Evolutionary conservation across 2,329 filamentous ascomycete species (phyloP).

Genomic region (Plectosphaerella sp.): DNA sequence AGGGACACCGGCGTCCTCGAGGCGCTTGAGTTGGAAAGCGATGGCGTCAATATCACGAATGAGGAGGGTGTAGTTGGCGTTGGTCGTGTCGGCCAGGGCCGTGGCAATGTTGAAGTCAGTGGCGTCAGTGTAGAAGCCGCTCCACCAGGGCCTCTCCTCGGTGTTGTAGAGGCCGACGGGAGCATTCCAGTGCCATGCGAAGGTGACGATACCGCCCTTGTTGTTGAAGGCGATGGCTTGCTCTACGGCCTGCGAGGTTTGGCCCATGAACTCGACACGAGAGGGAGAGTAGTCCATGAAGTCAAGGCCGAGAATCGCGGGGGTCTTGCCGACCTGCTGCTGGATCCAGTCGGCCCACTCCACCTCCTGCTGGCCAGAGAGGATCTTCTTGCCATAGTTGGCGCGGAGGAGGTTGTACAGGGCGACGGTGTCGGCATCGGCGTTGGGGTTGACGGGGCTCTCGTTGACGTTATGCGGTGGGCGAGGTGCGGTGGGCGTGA

Average conservation of each 20-base stretch:
- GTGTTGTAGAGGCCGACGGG: constrained; percentile 42
- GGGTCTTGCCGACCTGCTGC: constrained; percentile 39
- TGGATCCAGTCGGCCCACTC: constrained; percentile 36
- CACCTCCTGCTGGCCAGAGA: constrained; percentile 44
- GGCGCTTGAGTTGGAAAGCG: constrained; percentile 35
- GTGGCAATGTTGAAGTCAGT: constrained; percentile 41
- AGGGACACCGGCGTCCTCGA: constrained; percentile 37
- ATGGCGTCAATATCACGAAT: constrained; percentile 43
- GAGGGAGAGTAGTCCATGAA: constrained; percentile 45
- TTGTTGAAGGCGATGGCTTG: constrained; percentile 38
- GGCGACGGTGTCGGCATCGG: constrained; percentile 28
- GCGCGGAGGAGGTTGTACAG: constrained; percentile 36
- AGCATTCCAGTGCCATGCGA: constrained; percentile 46
- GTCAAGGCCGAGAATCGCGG: constrained; percentile 39
- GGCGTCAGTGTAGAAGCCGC: constrained; percentile 44
- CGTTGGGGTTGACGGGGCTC: constrained; percentile 30
- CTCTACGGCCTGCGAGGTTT: constrained; percentile 35
- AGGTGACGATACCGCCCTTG: constrained; percentile 39
- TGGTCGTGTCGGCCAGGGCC: constrained; percentile 33
- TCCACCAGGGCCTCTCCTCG: constrained; percentile 38
- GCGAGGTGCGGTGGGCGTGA: constrained; percentile 28
- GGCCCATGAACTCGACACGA: constrained; percentile 32
- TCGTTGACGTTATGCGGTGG: constrained; percentile 32
- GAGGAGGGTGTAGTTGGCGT: constrained; percentile 41
- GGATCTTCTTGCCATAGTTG: constrained; percentile 40